A percentile compares a stretch with the other conserved stretches of the same genome.
Evolutionary conservation across 805 yeast species (phyloP).

Genomic region (Kuraishia capsulata): DNA sequence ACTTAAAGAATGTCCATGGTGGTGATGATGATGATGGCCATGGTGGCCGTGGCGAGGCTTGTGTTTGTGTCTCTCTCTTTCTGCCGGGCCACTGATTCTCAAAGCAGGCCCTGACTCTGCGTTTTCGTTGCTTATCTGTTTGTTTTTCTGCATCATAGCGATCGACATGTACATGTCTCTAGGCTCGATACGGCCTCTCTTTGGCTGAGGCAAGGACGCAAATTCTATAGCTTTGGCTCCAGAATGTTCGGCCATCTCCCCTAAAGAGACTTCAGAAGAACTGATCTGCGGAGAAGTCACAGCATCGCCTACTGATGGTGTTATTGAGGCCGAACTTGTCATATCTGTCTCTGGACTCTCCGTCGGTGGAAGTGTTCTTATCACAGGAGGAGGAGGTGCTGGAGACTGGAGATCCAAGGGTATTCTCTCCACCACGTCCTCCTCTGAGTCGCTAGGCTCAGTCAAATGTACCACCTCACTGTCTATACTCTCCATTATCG

Average conservation of each 20-base stretch:
- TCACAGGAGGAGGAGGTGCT: neutral
- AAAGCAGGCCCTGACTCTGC: slow-evolving; percentile 71
- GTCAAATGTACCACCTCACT: slow-evolving; percentile 21
- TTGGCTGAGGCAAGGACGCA: slow-evolving; percentile 46
- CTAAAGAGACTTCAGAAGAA: no score
- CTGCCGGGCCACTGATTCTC: slow-evolving; percentile 71
- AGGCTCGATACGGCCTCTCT: slow-evolving; percentile 53
- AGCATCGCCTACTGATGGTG: no score
- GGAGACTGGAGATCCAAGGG: neutral
- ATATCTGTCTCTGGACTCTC: neutral
- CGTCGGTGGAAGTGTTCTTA: slow-evolving; percentile 3
- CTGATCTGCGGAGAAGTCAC: no score
- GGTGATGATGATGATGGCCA: slow-evolving; percentile 2
- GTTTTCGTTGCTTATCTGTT: slow-evolving; percentile 20
- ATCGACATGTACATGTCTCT: slow-evolving; percentile 80
- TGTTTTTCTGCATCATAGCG: slow-evolving; percentile 60
- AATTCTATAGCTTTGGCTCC: slow-evolving; percentile 38
- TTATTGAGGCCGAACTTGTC: no score
- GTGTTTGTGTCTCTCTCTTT: slow-evolving; percentile 32
- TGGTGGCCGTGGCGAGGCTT: neutral
- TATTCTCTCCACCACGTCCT: slow-evolving; percentile 2
- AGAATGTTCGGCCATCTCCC: no score
- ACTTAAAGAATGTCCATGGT: no score
- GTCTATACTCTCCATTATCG: neutral
- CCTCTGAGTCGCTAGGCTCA: slow-evolving; percentile 33